Evolutionary conservation across 805 yeast genomes (phyloP).

Genomic region (Candida caryicola): DNA sequence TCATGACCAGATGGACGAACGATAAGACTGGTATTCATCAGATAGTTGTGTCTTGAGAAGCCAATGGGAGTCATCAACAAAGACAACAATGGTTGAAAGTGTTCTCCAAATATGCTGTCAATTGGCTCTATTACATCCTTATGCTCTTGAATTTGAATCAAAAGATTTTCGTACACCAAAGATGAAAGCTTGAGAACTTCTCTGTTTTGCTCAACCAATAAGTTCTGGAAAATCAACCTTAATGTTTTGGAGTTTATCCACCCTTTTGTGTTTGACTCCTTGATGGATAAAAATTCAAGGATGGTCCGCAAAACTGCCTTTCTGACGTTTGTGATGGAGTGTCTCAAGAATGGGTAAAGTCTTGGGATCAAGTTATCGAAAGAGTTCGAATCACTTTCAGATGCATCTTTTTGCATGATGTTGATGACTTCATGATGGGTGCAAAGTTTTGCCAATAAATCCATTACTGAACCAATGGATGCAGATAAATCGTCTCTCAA

Average conservation of each 20-base stretch:
- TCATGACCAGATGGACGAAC: slow-evolving; percentile 74
- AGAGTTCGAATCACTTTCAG: slow-evolving; percentile 41
- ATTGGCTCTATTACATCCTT: slow-evolving; percentile 36
- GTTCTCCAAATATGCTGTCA: slow-evolving; percentile 53
- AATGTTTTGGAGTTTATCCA: slow-evolving; percentile 80
- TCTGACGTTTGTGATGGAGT: slow-evolving; percentile 88
- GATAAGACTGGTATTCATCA: slow-evolving; percentile 72
- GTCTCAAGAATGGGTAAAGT: slow-evolving; percentile 87
- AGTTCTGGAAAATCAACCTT: slow-evolving; percentile 79
- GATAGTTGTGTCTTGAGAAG: slow-evolving; percentile 80
- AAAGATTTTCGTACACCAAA: slow-evolving; percentile 55
- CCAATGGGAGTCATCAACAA: slow-evolving; percentile 93
- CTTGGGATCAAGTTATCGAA: slow-evolving; percentile 83
- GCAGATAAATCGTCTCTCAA: slow-evolving; percentile 91
- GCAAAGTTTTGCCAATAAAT: slow-evolving; percentile 82
- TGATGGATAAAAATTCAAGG: slow-evolving; percentile 64
- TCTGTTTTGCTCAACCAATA: slow-evolving; percentile 82
- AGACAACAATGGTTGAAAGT: slow-evolving; percentile 58
- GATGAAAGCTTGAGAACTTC: slow-evolving; percentile 65
- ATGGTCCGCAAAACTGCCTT: slow-evolving; percentile 82
- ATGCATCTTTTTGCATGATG: slow-evolving; percentile 62
- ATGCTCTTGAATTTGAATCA: slow-evolving; percentile 42
- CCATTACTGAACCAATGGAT: slow-evolving; percentile 95
- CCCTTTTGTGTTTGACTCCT: slow-evolving; percentile 48
- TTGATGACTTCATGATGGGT: slow-evolving; percentile 74